Evolutionary conservation across 768 basidiomycete species (phyloP).

Genomic region (Leccinum obscurum): DNA sequence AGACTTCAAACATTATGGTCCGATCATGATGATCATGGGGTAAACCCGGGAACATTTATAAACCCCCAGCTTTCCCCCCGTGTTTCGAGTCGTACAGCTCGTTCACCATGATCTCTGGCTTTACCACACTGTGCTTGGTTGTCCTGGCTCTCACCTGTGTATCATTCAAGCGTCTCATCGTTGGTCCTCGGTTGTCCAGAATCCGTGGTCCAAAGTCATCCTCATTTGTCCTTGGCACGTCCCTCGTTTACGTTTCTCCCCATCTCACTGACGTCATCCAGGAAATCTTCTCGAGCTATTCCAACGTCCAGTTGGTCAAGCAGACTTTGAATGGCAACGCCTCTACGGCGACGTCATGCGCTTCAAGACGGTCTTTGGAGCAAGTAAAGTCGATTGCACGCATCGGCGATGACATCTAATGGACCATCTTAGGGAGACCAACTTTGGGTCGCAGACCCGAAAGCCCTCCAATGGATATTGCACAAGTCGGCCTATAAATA

Average conservation of each 20-base stretch:
- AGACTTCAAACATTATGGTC: not conserved
- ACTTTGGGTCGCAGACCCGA: constrained; percentile 48
- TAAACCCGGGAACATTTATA: not conserved
- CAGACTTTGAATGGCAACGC: constrained; percentile 33
- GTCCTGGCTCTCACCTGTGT: constrained; percentile 11
- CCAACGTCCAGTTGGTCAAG: constrained; percentile 26
- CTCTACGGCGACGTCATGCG: constrained; percentile 33
- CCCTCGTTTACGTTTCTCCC: not conserved
- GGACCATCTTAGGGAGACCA: constrained; percentile 38
- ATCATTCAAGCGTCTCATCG: not conserved
- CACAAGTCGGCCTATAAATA: constrained; percentile 45
- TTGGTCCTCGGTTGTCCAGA: constrained; percentile 3
- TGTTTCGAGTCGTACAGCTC: not conserved
- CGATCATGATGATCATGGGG: constrained; percentile 9
- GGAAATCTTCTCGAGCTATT: constrained; percentile 33
- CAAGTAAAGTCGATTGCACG: constrained; percentile 1
- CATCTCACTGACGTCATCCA: constrained; percentile 16
- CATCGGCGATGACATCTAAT: not conserved
- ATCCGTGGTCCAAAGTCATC: constrained; percentile 25
- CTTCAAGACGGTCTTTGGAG: constrained; percentile 30
- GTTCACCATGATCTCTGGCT: constrained; percentile 13
- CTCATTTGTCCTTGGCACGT: constrained; percentile 22
- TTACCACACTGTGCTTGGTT: constrained; percentile 1
- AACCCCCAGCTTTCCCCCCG: not conserved
- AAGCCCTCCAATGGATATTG: constrained; percentile 42